Evolutionary conservation across 2,329 filamentous ascomycete genomes (phyloP).

Genomic region (Aspergillus calidoustus): DNA sequence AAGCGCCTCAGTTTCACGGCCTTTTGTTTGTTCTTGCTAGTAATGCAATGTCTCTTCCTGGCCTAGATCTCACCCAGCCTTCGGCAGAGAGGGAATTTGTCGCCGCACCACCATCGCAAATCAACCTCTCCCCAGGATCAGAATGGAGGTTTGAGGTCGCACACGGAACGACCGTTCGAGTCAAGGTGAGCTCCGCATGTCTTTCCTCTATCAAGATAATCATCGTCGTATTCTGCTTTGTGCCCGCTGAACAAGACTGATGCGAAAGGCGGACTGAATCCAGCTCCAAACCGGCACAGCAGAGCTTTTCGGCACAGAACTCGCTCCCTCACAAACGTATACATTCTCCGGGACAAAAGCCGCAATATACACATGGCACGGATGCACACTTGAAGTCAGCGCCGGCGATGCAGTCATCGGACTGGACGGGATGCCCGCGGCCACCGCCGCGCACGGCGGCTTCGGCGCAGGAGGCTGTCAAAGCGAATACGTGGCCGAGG

Average conservation of each 20-base stretch:
- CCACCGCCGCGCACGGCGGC: constrained; percentile 32
- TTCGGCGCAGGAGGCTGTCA: constrained; percentile 63
- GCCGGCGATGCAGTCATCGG: constrained; percentile 58
- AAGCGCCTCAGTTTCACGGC: background rate
- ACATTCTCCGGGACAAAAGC: constrained; percentile 80
- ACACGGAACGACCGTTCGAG: constrained; percentile 55
- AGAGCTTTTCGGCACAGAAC: constrained; percentile 93
- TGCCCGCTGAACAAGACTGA: constrained; percentile 9
- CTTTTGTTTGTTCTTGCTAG: constrained; percentile 7
- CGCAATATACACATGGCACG: constrained; percentile 90
- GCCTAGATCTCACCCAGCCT: constrained; percentile 69
- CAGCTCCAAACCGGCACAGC: constrained; percentile 79
- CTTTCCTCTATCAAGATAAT: background rate
- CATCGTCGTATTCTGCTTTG: background rate
- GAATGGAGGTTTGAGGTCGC: constrained; percentile 82
- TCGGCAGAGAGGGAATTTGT: constrained; percentile 53
- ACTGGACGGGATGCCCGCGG: constrained; percentile 35
- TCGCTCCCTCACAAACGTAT: constrained; percentile 79
- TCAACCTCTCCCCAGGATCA: constrained; percentile 65
- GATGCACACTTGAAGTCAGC: constrained; percentile 80
- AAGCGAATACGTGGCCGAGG: constrained; percentile 72
- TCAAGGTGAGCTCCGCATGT: constrained; percentile 50
- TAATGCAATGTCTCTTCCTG: constrained; percentile 71
- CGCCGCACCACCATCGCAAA: constrained; percentile 48
- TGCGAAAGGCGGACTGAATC: constrained; percentile 14